phyloP scores from a whole-genome alignment of 192 early-diverging fungal species.

The Glomus cerebriforme region DNA sequence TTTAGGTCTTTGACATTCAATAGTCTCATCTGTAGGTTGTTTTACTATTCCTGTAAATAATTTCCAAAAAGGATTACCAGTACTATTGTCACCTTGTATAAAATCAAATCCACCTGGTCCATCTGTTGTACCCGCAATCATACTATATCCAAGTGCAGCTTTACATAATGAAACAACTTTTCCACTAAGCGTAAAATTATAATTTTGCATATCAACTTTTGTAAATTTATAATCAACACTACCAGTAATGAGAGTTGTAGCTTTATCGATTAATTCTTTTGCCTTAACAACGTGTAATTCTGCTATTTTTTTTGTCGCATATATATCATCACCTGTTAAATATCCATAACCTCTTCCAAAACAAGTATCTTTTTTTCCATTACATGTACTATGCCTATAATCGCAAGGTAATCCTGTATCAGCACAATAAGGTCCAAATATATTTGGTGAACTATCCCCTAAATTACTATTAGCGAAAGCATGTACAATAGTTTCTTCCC shows the following conservation, averaged over 20 bases:
- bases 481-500: conserved; percentile 25
- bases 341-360: conserved; percentile 38
- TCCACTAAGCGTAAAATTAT: conserved; percentile 15
- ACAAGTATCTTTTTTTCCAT: conserved; percentile 26
- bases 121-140: conserved; percentile 61
- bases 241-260: conserved; percentile 13
- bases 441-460: conserved; percentile 41
- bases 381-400: conserved; percentile 12
- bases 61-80: conserved; percentile 38
- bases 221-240: conserved; percentile 31
- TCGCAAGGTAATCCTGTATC: conserved; percentile 40
- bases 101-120: conserved; percentile 40
- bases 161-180: conserved; percentile 18
- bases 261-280: conserved; percentile 9
- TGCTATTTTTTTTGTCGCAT: conserved; percentile 43
- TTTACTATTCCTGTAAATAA: conserved; percentile 31
- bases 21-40: conserved; percentile 31
- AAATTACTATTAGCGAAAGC: conserved; percentile 39
- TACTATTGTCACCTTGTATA: not conserved
- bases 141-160: conserved; percentile 39
- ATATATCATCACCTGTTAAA: conserved; percentile 21
- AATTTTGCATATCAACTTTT: conserved; percentile 35
- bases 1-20: conserved; percentile 58
- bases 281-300: conserved; percentile 38
- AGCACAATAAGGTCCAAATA: conserved; percentile 36